Evolutionary conservation across 306 rosid genomes (phyloP), one percentile per base, ranked within the genome.

Genomic region (Quercus glauca): DNA sequence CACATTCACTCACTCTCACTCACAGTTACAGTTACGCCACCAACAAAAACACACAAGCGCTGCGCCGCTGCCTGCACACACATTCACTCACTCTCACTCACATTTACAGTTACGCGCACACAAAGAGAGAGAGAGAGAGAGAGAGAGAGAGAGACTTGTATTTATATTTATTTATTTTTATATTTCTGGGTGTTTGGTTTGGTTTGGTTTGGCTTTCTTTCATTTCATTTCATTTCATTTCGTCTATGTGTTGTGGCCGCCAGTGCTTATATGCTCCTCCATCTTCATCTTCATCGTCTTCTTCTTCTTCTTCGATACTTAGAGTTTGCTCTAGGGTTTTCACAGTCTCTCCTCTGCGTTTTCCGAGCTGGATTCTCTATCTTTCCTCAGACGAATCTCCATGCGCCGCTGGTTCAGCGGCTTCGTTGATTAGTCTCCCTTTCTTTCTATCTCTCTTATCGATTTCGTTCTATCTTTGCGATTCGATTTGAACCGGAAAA

Each of bases 331-430:
- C 25, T 23, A 23, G 25, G 25, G 25, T 23, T 23, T 23, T 23
- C 25, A 23, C 79, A 69, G 28, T 31, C 57, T 41, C 25, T 60
- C 73, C 15, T n/a, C 41, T 57, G 35, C 35, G 23, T 76, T 75
- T 76, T 79, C 73, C 84, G 89, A 87, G 91, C 91, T 88, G 91
- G 92, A 88, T 91, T 86, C 90, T 35, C 90, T 89, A 77, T 74
- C 88, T 41, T 86, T 85, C n/a, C 77, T 83, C 79, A 71, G 85
- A 43, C 86, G 84, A 85, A 89, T 88, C 87, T 86, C 87, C 73
- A 91, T 89, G 87, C 90, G 89, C 89, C 93, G 93, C 92, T 89
- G 92, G 88, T 89, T 89, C 81, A 88, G 91, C 87, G 93, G 93
- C 89, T 91, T 89, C 57, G 90, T 91, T 75, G 92, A 91, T 88